Evolutionary conservation across 2,329 filamentous ascomycete genomes (phyloP).

Genomic region (Pseudomassariella vexata): DNA sequence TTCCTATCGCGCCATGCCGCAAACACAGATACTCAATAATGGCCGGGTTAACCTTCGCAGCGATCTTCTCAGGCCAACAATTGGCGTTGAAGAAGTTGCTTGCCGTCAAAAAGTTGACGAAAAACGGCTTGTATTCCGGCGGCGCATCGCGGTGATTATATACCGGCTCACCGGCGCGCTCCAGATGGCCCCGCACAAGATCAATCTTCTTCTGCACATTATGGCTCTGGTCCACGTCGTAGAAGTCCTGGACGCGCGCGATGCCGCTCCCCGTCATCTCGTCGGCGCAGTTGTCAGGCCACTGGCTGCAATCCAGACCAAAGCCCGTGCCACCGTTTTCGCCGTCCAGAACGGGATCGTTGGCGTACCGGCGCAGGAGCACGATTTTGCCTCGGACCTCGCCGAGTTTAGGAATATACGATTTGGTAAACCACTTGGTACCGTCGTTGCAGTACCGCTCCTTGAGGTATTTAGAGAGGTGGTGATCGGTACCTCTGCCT

Average conservation of each 20-base stretch:
- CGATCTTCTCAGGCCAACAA: slow-evolving; percentile 93
- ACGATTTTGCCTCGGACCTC: slow-evolving; percentile 78
- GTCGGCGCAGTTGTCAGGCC: slow-evolving; percentile 86
- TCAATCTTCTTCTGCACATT: slow-evolving; percentile 78
- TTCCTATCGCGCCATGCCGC: slow-evolving; percentile 46
- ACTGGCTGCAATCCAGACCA: slow-evolving; percentile 58
- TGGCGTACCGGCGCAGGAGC: slow-evolving; percentile 71
- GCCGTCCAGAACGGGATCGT: slow-evolving; percentile 49
- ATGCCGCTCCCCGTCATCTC: slow-evolving; percentile 56
- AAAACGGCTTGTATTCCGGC: slow-evolving; percentile 52
- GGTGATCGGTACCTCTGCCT: slow-evolving; percentile 71
- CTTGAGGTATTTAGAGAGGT: slow-evolving; percentile 69
- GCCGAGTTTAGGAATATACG: slow-evolving; percentile 71
- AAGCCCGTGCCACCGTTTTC: slow-evolving; percentile 47
- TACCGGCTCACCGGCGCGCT: slow-evolving; percentile 55
- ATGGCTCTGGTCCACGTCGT: slow-evolving; percentile 70
- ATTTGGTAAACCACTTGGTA: slow-evolving; percentile 69
- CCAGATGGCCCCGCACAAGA: slow-evolving; percentile 68
- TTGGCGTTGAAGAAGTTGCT: slow-evolving; percentile 90
- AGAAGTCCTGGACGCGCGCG: slow-evolving; percentile 90
- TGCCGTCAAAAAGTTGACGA: slow-evolving; percentile 83
- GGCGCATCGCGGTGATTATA: slow-evolving; percentile 30
- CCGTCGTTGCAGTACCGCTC: slow-evolving; percentile 60
- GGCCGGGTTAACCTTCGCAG: slow-evolving; percentile 78
- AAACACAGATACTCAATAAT: slow-evolving; percentile 58